Conservation (phyloP, 2,329 filamentous ascomycete species). For the Fusarium sororula region DNA sequence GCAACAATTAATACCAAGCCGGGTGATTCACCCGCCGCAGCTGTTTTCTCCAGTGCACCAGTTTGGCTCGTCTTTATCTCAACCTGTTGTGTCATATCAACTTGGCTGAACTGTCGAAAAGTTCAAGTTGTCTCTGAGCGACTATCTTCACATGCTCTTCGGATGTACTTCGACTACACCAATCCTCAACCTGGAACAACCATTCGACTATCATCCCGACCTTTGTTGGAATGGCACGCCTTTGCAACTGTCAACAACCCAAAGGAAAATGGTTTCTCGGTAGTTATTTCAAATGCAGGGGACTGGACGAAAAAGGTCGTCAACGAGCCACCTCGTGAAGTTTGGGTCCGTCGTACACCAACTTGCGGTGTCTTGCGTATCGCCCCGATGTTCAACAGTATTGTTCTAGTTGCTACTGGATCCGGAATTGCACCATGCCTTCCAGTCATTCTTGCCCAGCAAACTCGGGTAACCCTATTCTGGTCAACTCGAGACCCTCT, state of each 20-base stretch:
- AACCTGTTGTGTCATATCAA: constrained; percentile 69
- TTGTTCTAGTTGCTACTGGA: constrained; percentile 73
- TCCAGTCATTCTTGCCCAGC: constrained; percentile 58
- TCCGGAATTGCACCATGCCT: constrained; percentile 71
- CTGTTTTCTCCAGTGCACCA: constrained; percentile 48
- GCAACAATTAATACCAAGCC: constrained; percentile 64
- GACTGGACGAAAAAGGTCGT: constrained; percentile 72
- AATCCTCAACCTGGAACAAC: constrained; percentile 57
- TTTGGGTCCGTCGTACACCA: constrained; percentile 72
- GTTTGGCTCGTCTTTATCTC: constrained; percentile 72
- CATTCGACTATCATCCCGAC: constrained; percentile 65
- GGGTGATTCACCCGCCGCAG: constrained; percentile 39
- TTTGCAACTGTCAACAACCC: constrained; percentile 74
- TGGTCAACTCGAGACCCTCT: constrained; percentile 69
- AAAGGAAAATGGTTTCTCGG: constrained; percentile 61
- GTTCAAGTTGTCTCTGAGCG: constrained; percentile 68
- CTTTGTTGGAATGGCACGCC: constrained; percentile 73
- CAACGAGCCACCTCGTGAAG: constrained; percentile 61
- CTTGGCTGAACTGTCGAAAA: constrained; percentile 74
- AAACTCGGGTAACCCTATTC: constrained; percentile 62
- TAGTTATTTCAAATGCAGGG: constrained; percentile 73
- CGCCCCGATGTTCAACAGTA: constrained; percentile 67
- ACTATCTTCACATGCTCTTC: constrained; percentile 74
- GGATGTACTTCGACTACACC: constrained; percentile 71
- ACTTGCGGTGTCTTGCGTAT: constrained; percentile 71